These are phyloP conservation scores for Dactylis glomerata DNA, from an alignment of 176 grass and related monocot genomes.

Conservation along the genomic window DNA sequence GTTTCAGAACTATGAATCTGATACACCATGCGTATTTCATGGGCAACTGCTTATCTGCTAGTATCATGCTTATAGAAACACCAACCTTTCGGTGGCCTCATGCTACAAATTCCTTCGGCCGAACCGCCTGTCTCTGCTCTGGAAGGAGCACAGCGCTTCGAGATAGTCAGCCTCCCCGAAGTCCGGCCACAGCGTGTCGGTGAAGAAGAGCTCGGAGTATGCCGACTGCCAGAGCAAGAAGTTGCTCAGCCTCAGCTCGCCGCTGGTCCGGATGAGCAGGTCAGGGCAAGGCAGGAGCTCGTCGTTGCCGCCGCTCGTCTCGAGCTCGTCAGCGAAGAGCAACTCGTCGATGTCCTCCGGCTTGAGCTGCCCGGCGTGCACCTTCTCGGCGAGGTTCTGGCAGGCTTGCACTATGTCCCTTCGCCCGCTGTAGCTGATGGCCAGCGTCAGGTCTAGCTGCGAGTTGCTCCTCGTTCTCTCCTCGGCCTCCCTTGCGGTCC, in stretches of 20 bases:
- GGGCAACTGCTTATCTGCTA: background rate
- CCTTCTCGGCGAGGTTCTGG: slow-evolving; percentile 47
- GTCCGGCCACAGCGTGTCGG: slow-evolving; percentile 62
- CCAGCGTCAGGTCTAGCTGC: slow-evolving; percentile 40
- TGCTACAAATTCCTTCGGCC: slow-evolving; percentile 37
- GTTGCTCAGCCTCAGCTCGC: slow-evolving; percentile 79
- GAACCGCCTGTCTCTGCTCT: slow-evolving; percentile 65
- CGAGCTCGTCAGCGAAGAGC: slow-evolving; percentile 50
- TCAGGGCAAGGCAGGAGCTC: slow-evolving; percentile 37
- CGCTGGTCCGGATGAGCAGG: slow-evolving; percentile 78
- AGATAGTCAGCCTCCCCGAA: slow-evolving; percentile 60
- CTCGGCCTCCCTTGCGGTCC: slow-evolving; percentile 34
- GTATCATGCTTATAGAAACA: background rate
- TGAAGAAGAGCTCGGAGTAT: slow-evolving; percentile 81
- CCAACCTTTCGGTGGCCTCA: background rate
- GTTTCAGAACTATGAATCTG: too few relatives aligned
- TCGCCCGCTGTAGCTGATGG: slow-evolving; percentile 69
- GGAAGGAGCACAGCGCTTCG: slow-evolving; percentile 52
- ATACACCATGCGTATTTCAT: background rate
- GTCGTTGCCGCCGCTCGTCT: slow-evolving; percentile 24
- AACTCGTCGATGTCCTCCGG: slow-evolving; percentile 67
- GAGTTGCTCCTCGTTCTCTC: slow-evolving; percentile 52
- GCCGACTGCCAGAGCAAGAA: slow-evolving; percentile 87
- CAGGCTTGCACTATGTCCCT: slow-evolving; percentile 59
- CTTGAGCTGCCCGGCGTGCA: slow-evolving; percentile 28